Base-by-base conservation (phyloP, 2,329 filamentous ascomycete genomes). In the Phoma sp. region DNA sequence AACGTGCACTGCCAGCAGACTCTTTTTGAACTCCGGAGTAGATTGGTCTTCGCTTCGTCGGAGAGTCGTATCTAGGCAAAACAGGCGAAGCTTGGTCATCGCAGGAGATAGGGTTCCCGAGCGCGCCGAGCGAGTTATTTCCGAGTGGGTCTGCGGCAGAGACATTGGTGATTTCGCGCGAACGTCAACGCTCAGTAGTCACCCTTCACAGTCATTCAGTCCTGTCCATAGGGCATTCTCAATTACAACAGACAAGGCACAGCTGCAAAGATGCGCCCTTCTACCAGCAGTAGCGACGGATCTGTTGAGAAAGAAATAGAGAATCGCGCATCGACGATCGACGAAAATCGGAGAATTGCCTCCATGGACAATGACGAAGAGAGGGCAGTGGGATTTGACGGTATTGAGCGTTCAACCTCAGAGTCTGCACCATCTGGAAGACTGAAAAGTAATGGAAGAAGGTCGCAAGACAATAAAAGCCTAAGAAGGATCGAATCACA, bases 401-500 rank as follows among this genome's bases (percentile, higher is more conserved):
- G 42, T 14, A 47, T 22, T 7, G 39, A 45, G 5, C 25, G 35
- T 10, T 10, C 30, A 18, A 40, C 48, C 24, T 24, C 41, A 5
- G 45, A 52, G 4, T 33, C 41, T n/a, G 43, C 33, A 5, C 32
- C 41, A 9, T 24, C n/a, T 24, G 32, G 32, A n/a, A 52, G 46
- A 56, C 23, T 43, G 1, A 43, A 44, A 8, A 49, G 41, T 18
- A 52, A 47, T 14, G 48, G 51, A 23, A 55, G 57, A 24, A 52
- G 40, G 7, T 66, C 65, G n/a, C 61, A 65, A 41, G 61, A 65
- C 13, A 52, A 35, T 8, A 47, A 60, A 22, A 64, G 53, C 25
- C 37, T 66, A 23, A 59, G 58, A 41, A 60, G 40, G 24, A 49
- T 67, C 13, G 57, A 59, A 38, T 74, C 71, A 23, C 70, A 72